Percentiles rank a stretch among this genome's conserved stretches.
Evolutionary conservation across 208 protist species (phyloP).

Genomic region (Crithidia fasciculata): DNA sequence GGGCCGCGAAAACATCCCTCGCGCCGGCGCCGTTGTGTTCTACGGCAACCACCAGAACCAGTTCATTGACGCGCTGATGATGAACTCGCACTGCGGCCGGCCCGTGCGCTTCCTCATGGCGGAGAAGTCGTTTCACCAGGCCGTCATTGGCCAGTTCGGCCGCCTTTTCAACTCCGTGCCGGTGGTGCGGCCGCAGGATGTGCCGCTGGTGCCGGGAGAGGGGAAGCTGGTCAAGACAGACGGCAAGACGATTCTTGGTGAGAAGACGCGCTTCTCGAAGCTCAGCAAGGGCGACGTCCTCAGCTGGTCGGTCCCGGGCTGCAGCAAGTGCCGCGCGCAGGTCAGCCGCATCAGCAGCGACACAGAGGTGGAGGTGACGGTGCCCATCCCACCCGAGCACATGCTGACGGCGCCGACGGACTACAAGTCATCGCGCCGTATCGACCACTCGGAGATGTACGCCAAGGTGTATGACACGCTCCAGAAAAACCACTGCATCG

Average conservation of each 20-base stretch:
- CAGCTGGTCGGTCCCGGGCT: constrained; percentile 46
- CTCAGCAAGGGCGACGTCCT: constrained; percentile 80
- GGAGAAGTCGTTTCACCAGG: constrained; percentile 86
- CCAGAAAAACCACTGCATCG: constrained; percentile 85
- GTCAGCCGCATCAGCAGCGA: constrained; percentile 69
- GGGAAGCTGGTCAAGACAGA: constrained; percentile 61
- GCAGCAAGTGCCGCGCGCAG: constrained; percentile 67
- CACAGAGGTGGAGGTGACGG: constrained; percentile 76
- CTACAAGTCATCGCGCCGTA: constrained; percentile 83
- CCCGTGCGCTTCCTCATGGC: constrained; percentile 94
- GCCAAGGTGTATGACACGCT: constrained; percentile 90
- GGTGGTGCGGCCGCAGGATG: constrained; percentile 93
- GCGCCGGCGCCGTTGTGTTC: constrained; percentile 90
- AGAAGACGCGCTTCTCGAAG: constrained; percentile 73
- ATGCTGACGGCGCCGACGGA: constrained; percentile 39
- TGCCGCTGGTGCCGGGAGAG: constrained; percentile 58
- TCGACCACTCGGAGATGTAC: constrained; percentile 94
- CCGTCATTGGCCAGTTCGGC: constrained; percentile 85
- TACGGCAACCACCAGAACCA: constrained; percentile 95
- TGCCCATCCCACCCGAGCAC: constrained; percentile 70
- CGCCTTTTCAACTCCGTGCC: constrained; percentile 90
- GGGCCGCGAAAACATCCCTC: constrained; percentile 88
- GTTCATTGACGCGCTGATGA: constrained; percentile 93
- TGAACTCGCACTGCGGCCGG: constrained; percentile 78
- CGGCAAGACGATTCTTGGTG: constrained; percentile 58